Evolutionary conservation across 1,284 basidiomycete genomes (phyloP), one percentile per base, ranked within the genome.

Genomic region (Leccinum brunneo-olivaceum): DNA sequence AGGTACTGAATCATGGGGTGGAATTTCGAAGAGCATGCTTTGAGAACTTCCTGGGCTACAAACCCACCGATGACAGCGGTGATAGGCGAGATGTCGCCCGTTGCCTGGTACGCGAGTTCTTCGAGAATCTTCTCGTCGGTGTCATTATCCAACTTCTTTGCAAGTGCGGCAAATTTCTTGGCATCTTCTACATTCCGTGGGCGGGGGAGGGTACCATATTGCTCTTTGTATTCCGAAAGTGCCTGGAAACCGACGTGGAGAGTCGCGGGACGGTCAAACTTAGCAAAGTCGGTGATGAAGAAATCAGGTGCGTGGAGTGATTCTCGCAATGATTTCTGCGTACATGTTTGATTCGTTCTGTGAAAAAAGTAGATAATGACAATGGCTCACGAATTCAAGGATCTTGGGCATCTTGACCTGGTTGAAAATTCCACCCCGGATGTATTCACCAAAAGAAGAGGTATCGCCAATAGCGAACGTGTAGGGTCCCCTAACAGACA

Each of bases 391-490:
- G 58, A 96, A 97, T 63, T 90, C 79, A 44, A 98, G 73, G 49
- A 91, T 77, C 72, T 96, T 97, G 18, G 96, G 96, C 92, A 96
- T 94, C 73, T 98, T 99, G 58, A 98, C 92, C 68, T 99, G 96
- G 14, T 90, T 94, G 64, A 98, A 99, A 54, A 95, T 87, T 39
- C 96, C 96, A 24, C 94, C 96, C 24, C 80, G 69, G 58, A 84
- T 81, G 72, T 98, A 98, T 37, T 81, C 75, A 41, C 84, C 75
- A 15, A 94, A 63, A 27, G 74, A 75, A 19, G 81, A 79, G 2
- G 92, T 96, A 63, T 96, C 89, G 4, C 93, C 94, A 44, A 98
- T 94, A 6, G 85, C 73, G 66, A 98, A 98, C 1, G 93, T 96
- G 63, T 97, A 98, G 0, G 93, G 94, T 3, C 93, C 96, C 63